Conservation (phyloP, 805 yeast species). For the Metschnikowia lochheadii region DNA sequence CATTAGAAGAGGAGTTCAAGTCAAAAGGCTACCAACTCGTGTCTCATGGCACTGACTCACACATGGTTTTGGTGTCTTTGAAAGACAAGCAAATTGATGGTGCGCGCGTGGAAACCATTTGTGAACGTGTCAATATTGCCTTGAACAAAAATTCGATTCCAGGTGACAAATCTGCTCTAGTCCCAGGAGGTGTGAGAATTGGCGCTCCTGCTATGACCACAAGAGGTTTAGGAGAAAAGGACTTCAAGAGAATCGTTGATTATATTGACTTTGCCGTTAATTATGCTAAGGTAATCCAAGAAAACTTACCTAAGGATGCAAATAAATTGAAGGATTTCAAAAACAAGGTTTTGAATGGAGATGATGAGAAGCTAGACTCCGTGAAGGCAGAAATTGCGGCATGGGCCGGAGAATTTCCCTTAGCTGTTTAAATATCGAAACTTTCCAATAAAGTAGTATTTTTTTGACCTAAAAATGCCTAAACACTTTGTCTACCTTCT, state of each 20-base stretch:
- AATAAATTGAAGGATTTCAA: constrained; percentile 96
- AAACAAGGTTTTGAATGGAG: constrained; percentile 55
- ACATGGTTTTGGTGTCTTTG: constrained; percentile 87
- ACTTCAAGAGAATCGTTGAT: constrained; percentile 73
- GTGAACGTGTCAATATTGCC: constrained; percentile 92
- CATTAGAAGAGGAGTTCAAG: constrained; percentile 72
- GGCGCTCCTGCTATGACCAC: constrained; percentile 99
- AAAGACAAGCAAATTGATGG: constrained; percentile 91
- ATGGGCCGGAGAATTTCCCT: constrained; percentile 90
- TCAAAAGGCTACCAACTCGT: constrained; percentile 75
- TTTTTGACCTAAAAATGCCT: not conserved
- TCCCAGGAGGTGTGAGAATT: constrained; percentile 95
- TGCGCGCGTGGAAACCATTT: constrained; percentile 93
- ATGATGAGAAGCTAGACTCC: constrained; percentile 56
- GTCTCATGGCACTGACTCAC: constrained; percentile 95
- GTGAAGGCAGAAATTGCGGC: constrained; percentile 74
- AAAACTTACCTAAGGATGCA: constrained; percentile 81
- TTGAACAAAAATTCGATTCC: constrained; percentile 97
- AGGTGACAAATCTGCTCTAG: constrained; percentile 93
- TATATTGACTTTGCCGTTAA: constrained; percentile 56
- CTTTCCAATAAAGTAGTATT: not conserved
- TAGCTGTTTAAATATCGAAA: constrained; percentile 30
- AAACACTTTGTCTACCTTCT: not conserved
- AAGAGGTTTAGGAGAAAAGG: constrained; percentile 88
- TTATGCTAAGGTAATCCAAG: constrained; percentile 73